A percentile compares a stretch with the other conserved stretches of the same genome.
Evolutionary conservation across 2,329 filamentous ascomycete genomes (phyloP).

Genomic region (Fusarium sp.): DNA sequence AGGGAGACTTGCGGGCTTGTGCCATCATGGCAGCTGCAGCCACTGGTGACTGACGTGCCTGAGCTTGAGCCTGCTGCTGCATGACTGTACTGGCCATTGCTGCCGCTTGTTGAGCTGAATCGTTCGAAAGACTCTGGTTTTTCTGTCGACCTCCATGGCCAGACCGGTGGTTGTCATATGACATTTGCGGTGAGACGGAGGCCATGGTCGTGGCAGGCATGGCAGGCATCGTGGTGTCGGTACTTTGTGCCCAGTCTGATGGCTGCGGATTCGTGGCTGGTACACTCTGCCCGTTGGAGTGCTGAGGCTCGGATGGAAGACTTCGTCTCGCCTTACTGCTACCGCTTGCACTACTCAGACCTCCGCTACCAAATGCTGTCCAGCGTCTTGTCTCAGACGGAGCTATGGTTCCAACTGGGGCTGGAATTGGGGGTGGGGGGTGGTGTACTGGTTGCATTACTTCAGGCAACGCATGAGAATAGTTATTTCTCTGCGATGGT

Average conservation of each 20-base stretch:
- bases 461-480: conserved; percentile 22
- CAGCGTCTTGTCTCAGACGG: conserved; percentile 29
- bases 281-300: neutral
- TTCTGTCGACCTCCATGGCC: conserved; percentile 6
- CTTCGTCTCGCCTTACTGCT: conserved; percentile 21
- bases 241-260: conserved; percentile 29
- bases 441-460: conserved; percentile 22
- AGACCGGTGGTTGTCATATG: conserved; percentile 8
- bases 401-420: conserved; percentile 22
- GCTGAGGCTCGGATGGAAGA: conserved; percentile 33
- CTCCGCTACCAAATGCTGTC: conserved; percentile 9
- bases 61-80: conserved; percentile 39
- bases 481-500: conserved; percentile 32
- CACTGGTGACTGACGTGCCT: conserved; percentile 46
- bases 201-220: conserved; percentile 14
- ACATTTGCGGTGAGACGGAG: conserved; percentile 31
- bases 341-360: neutral
- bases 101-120: conserved; percentile 19
- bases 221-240: conserved; percentile 2
- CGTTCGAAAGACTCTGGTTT: conserved; percentile 17
- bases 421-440: conserved; percentile 16
- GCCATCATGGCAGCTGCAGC: conserved; percentile 47
- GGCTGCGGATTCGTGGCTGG: conserved; percentile 21
- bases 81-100: conserved; percentile 29
- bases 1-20: conserved; percentile 48